Evolutionary conservation across 129 eudicot genomes (phyloP).

Genomic region (Tanacetum coccineum): DNA sequence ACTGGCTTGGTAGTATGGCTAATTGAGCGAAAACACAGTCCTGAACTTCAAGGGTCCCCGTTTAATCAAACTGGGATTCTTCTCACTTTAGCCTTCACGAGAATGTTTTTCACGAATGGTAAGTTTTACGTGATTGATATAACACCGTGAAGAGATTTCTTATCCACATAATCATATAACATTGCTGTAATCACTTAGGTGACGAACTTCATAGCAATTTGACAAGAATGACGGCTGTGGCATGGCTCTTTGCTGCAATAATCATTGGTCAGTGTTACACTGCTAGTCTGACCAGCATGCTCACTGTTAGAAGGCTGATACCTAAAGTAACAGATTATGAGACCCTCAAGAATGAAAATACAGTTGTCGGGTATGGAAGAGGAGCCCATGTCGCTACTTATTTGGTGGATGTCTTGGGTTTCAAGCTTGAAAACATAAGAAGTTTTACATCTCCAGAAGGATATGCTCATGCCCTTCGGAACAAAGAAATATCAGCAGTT

Average conservation of each 20-base stretch:
- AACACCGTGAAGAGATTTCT: background rate
- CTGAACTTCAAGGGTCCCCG: constrained; percentile 36
- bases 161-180: background rate
- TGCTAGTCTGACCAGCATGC: constrained; percentile 57
- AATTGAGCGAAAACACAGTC: constrained; percentile 38
- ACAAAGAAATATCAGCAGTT: constrained; percentile 38
- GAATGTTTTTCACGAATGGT: constrained; percentile 27
- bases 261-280: constrained; percentile 56
- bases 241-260: constrained; percentile 50
- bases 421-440: constrained; percentile 28
- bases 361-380: constrained; percentile 30
- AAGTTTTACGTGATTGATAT: constrained; percentile 9
- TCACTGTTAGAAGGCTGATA: constrained; percentile 40
- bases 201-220: constrained; percentile 41
- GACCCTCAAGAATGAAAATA: constrained; percentile 30
- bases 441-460: constrained; percentile 32
- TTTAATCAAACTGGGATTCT: constrained; percentile 34
- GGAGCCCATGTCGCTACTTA: constrained; percentile 38
- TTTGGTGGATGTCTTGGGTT: constrained; percentile 33
- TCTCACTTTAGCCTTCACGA: constrained; percentile 25
- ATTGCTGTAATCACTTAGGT: constrained; percentile 26
- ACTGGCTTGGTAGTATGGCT: background rate
- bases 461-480: constrained; percentile 34
- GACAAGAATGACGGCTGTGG: constrained; percentile 38
- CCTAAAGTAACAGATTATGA: constrained; percentile 37